Evolutionary conservation across 768 basidiomycete genomes (phyloP).

Genomic region (Russula abietina): DNA sequence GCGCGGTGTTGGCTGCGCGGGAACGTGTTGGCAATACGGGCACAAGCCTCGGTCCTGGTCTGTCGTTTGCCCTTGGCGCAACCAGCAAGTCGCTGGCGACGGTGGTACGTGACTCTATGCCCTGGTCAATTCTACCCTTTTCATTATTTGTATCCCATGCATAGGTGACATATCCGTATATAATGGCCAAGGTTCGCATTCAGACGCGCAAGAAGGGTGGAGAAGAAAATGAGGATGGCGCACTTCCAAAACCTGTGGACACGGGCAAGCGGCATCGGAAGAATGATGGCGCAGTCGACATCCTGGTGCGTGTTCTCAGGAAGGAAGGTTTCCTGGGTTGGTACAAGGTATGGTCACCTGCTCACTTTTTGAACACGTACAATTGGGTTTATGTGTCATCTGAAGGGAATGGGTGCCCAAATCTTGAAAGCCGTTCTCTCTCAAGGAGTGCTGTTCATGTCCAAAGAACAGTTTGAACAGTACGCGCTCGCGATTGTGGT

Average conservation of each 20-base stretch:
- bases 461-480: constrained; percentile 94
- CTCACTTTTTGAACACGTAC: not conserved
- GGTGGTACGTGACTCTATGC: constrained; percentile 50
- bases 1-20: constrained; percentile 53
- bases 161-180: constrained; percentile 91
- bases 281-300: constrained; percentile 69
- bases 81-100: constrained; percentile 94
- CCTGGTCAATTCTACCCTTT: not conserved
- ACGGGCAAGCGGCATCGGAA: constrained; percentile 34
- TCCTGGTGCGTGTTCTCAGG: constrained; percentile 64
- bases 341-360: constrained; percentile 71
- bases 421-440: constrained; percentile 93
- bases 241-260: constrained; percentile 34
- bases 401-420: constrained; percentile 92
- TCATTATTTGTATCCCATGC: not conserved
- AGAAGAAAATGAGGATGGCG: constrained; percentile 39
- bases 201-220: constrained; percentile 70
- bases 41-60: constrained; percentile 67
- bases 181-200: constrained; percentile 94
- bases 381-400: not conserved
- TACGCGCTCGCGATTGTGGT: constrained; percentile 74
- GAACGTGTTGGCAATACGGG: constrained; percentile 35
- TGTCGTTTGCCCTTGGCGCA: constrained; percentile 84
- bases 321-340: constrained; percentile 84
- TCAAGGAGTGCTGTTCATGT: constrained; percentile 93